A percentile compares a stretch with the other conserved stretches of the same genome.
phyloP scores from a whole-genome alignment of 2,329 filamentous ascomycete genomes.

The Calonectria pteridis region DNA sequence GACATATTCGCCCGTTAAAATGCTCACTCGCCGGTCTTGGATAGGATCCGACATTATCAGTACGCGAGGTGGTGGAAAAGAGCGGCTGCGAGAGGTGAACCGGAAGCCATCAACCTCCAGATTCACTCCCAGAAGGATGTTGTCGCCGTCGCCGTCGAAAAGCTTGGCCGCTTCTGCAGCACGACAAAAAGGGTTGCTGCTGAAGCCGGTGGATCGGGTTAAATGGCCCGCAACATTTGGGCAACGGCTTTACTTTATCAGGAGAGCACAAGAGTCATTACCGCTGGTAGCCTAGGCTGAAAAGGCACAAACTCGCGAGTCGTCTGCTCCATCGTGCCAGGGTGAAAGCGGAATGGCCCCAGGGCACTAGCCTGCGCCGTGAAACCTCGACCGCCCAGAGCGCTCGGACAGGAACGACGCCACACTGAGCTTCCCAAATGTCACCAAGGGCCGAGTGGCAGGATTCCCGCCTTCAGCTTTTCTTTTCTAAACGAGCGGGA shows the following conservation, averaged over 20 bases:
- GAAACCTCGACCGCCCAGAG: neutral
- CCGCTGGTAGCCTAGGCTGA: neutral
- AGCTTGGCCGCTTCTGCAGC: neutral
- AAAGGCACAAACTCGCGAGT: neutral
- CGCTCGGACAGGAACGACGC: conserved; percentile 8
- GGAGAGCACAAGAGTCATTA: neutral
- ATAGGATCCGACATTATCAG: neutral
- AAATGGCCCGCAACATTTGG: neutral
- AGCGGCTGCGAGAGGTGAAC: neutral
- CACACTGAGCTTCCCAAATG: neutral
- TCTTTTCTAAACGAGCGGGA: neutral
- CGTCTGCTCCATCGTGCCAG: neutral
- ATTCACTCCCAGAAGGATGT: neutral
- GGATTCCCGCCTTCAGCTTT: neutral
- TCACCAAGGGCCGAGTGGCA: neutral
- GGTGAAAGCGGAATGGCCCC: neutral
- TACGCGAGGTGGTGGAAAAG: neutral
- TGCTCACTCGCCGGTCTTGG: conserved; percentile 18
- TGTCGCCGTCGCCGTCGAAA: neutral
- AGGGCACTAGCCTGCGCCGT: neutral
- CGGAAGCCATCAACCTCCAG: neutral
- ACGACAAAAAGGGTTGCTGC: neutral
- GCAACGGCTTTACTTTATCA: conserved; percentile 5
- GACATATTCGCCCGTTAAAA: conserved; percentile 35
- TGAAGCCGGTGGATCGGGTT: neutral